Evolutionary conservation across 257 asterid genomes (phyloP), one percentile per base, ranked within the genome.

Genomic region (Salvia hispanica): DNA sequence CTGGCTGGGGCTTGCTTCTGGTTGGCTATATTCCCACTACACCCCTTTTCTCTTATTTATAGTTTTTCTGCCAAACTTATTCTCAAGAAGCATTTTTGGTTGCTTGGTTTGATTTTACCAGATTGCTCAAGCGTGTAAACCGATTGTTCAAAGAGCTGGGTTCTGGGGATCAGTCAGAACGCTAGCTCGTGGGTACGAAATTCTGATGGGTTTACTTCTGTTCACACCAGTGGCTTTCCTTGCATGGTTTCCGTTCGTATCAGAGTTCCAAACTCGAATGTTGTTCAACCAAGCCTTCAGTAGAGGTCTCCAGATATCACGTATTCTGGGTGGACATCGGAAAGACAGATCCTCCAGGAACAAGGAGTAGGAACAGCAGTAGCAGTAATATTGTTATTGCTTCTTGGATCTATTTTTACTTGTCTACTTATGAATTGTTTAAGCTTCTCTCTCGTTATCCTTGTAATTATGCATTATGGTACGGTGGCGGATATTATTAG

Each of bases 211-310:
- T 18, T 77, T 93, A 78, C 85, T 88, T 76, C 82, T 93, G 61
- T 93, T 93, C 82, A 88, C 99, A 2, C 97, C 96, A 0, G 96
- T 93, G 21, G 97, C 99, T 3, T 86, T 93, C 70, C 95, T 93
- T 11, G 99, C 99, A 7, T 93, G 97, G 97, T 88, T 93, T 70
- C 99, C 99, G 0, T 93, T 93, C 55, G 99, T 93, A 3, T 93
- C 99, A 0, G 99, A 93, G 67, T 93, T 93, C 80, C 97, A 93
- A 72, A 93, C 99, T 0, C 84, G 99, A 44, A 86, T 93, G 95
- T 57, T 93, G 81, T 93, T 90, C 91, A 93, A 93, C 89, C 99
- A 93, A 84, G 99, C 99, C 1, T 93, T 93, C 87, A 93, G 99
- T 62, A 76, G 96, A 86, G 99, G 99, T 55, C 97, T 93, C 56